Evolutionary conservation across 2,329 filamentous ascomycete species (phyloP).

Genomic region (Harringtonia aguacate): DNA sequence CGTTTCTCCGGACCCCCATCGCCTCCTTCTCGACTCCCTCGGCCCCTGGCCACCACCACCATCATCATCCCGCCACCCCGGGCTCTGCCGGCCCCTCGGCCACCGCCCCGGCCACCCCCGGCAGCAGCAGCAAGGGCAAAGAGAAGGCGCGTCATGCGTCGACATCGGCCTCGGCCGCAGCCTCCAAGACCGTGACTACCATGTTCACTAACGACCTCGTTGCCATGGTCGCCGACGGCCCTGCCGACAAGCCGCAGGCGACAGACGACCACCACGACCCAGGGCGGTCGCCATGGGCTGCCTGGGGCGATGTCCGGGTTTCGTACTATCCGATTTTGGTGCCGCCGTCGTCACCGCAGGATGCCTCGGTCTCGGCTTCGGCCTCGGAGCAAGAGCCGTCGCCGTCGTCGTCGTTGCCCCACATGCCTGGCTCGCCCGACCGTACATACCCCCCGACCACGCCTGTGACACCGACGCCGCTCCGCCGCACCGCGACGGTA

Average conservation of each 20-base stretch:
- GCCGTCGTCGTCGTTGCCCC: too few species aligned
- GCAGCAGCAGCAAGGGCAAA: conserved; percentile 52
- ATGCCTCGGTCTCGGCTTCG: too few species aligned
- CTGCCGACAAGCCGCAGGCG: conserved; percentile 32
- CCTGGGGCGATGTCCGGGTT: conserved; percentile 72
- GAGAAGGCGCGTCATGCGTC: conserved; percentile 46
- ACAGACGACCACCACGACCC: conserved; percentile 12
- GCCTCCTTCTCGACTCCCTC: conserved; percentile 31
- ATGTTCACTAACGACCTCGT: conserved; percentile 79
- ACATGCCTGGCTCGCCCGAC: too few species aligned
- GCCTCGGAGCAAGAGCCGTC: too few species aligned
- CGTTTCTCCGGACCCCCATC: conserved; percentile 65
- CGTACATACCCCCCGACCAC: background rate
- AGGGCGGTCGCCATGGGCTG: conserved; percentile 43
- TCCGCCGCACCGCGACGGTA: conserved; percentile 56
- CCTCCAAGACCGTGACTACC: conserved; percentile 36
- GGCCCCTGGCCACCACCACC: background rate
- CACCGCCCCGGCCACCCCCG: conserved; percentile 31
- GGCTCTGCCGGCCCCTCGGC: background rate
- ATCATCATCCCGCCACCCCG: conserved; percentile 1
- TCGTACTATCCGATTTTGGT: conserved; percentile 68
- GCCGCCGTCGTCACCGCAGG: conserved; percentile 18
- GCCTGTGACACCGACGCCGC: conserved; percentile 57
- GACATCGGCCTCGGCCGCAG: background rate
- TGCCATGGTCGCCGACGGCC: conserved; percentile 49